A percentile compares a stretch with the other conserved stretches of the same genome.
phyloP scores from a whole-genome alignment of 2,329 filamentous ascomycete species.

The Hypoxylon sp. region DNA sequence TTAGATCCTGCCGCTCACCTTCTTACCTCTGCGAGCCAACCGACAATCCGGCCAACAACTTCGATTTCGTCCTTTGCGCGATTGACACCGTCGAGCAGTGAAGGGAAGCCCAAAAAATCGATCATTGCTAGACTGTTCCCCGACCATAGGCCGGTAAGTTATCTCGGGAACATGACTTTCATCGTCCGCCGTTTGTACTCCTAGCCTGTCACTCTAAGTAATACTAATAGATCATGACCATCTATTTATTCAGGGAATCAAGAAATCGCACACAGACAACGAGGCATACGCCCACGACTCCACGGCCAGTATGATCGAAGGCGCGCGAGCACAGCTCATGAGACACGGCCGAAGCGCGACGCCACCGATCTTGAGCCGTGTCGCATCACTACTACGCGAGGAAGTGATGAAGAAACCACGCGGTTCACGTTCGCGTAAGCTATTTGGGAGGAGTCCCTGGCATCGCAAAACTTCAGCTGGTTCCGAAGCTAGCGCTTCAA shows the following conservation, averaged over 20 bases:
- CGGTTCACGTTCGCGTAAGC: constrained; percentile 47
- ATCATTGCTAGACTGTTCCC: constrained; percentile 35
- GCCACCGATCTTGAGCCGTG: constrained; percentile 35
- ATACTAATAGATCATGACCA: background rate
- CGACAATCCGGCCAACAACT: background rate
- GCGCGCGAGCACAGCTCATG: constrained; percentile 23
- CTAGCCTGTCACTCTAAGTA: background rate
- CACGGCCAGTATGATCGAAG: constrained; percentile 17
- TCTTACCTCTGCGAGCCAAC: background rate
- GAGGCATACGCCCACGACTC: constrained; percentile 25
- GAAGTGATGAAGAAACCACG: constrained; percentile 39
- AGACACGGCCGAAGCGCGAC: constrained; percentile 9
- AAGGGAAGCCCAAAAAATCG: constrained; percentile 33
- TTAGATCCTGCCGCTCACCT: constrained; percentile 23
- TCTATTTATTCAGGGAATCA: constrained; percentile 18
- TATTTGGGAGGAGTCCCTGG: constrained; percentile 59
- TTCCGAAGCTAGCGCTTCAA: constrained; percentile 56
- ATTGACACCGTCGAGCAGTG: background rate
- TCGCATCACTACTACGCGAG: constrained; percentile 51
- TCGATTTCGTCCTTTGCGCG: constrained; percentile 6
- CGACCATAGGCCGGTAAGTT: constrained; percentile 33
- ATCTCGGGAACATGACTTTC: background rate
- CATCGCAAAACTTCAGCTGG: constrained; percentile 55
- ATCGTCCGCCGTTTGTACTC: background rate
- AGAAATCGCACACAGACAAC: constrained; percentile 25